Evolutionary conservation across 768 basidiomycete genomes (phyloP), one percentile per base, ranked within the genome.

Genomic region (Rhizopogon rudus): DNA sequence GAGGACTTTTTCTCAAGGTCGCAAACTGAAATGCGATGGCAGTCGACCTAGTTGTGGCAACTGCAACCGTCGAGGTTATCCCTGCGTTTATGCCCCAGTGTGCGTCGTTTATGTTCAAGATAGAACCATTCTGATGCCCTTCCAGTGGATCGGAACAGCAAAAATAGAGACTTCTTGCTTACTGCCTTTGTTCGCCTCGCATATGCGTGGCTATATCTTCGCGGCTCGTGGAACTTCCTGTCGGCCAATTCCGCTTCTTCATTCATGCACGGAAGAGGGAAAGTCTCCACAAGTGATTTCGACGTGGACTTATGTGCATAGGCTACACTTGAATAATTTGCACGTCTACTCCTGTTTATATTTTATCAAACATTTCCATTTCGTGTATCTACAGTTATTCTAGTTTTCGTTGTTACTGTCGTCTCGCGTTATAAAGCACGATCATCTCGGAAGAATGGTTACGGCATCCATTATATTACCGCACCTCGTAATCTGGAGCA

Each of bases 11-110:
- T 40, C 8, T 55, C 42, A 60, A 88, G 86, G 82, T 5, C 77
- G 86, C 57, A 88, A 88, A 67, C 67, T 89, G 53, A 88, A 88
- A 69, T 89, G 87, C 64, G 85, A 88, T 60, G 87, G 87, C 13
- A 60, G 65, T 51, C 77, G 78, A 29, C 84, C 85, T 2, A 78
- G 79, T 37, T 89, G 87, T 66, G 74, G 73, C 35, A 87, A 88
- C 63, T 89, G 87, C 67, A 75, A 80, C 62, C 77, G 77, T 55
- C 78, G 87, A 37, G 75, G 77, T 22, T 76, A 75, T 58, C 77
- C 81, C 2, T 89, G 87, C 61, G 61, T 64, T 44, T 89, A 88
- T 65, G 63, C 74, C 20, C 83, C 87, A 56, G 87, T 88, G 85
- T 87, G 73, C 71, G 84, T 74, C 49, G 51, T 31, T 25, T 28